Base-by-base conservation (phyloP, 257 asterid genomes). In the Nicotiana tomentosiformis region DNA sequence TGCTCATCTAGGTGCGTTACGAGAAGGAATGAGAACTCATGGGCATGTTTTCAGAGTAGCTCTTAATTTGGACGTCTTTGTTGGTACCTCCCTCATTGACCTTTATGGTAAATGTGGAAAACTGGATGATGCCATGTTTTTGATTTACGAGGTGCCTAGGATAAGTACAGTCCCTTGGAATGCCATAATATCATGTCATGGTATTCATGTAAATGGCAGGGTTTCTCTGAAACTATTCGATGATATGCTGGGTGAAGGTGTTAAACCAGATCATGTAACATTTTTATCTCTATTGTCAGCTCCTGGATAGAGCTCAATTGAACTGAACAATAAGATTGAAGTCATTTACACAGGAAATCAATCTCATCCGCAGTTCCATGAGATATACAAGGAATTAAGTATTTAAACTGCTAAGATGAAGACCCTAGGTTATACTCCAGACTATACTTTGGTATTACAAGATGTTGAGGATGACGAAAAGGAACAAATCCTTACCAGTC, bases 381-480 rank as follows among this genome's bases (percentile, higher is more conserved):
- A 87, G 86, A 91, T 94, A 87, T 88, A 90, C 51, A 82, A 80
- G 80, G 95, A 94, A 79, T 83, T 93, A 82, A 92, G 83, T 29
- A 32, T 66, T 26, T 70, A 89, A 79, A 89, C 89, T 83, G 90
- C 86, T 78, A 90, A 90, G 87, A 81, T 90, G 77, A 93, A 91
- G 88, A 51, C 87, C 66, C 87, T 93, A 12, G 98, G 98, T 72
- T 91, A 94, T 84, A 84, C 81, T 56, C 97, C 98, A 7, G 97
- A 94, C 81, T 81, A 80, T 80, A 92, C 93, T 80, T 93, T 91
- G 64, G 98, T 93, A 23, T 84, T 93, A 82, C 97, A 92, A 81
- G 97, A 92, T 84, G 97, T 93, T 51, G 97, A 91, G 87, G 97
- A 94, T 82, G 97, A 94, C 43, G 98, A 93, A 93, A 93, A 93